These are phyloP conservation scores for Coemansia sp. DNA, from an alignment of 192 early-diverging fungal genomes.

Conservation along the genomic window DNA sequence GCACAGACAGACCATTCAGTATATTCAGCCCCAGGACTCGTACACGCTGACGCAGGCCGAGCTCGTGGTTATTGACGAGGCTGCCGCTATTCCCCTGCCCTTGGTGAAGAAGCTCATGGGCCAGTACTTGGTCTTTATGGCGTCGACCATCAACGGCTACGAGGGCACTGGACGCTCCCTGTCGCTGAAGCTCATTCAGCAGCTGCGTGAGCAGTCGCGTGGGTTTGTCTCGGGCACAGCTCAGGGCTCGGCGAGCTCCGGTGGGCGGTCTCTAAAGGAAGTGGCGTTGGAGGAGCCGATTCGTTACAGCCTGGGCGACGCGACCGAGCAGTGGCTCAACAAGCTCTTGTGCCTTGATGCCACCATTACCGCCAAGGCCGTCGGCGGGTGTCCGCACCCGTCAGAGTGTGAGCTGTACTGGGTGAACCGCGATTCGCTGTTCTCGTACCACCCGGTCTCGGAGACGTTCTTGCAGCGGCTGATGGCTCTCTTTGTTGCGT, in stretches of 20 bases:
- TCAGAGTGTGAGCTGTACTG: conserved; percentile 93
- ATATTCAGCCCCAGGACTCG: conserved; percentile 95
- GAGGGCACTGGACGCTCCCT: conserved; percentile 98
- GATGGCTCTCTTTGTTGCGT: conserved; percentile 96
- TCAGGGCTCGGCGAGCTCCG: conserved; percentile 28
- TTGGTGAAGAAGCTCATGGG: conserved; percentile 89
- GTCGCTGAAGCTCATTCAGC: conserved; percentile 92
- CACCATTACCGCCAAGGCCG: conserved; percentile 64
- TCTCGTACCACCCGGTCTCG: conserved; percentile 95
- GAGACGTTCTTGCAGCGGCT: conserved; percentile 97
- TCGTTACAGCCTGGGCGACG: conserved; percentile 82
- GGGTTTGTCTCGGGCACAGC: conserved; percentile 59
- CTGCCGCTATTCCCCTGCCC: conserved; percentile 95
- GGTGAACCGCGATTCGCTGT: conserved; percentile 96
- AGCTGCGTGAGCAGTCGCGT: conserved; percentile 89
- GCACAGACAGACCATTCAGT: conserved; percentile 97
- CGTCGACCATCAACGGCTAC: conserved; percentile 98
- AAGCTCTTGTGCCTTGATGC: conserved; percentile 92
- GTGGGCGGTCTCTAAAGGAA: conserved; percentile 80
- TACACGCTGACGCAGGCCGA: conserved; percentile 94
- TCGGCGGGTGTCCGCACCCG: conserved; percentile 89
- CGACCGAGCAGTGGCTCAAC: conserved; percentile 94
- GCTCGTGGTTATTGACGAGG: conserved; percentile 97
- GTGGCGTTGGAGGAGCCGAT: conserved; percentile 94
- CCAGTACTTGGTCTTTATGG: conserved; percentile 96